Percentiles rank a stretch among this genome's conserved stretches.
Conservation (phyloP, 768 basidiomycete genomes). For the Candolleomyces efflorescens region DNA sequence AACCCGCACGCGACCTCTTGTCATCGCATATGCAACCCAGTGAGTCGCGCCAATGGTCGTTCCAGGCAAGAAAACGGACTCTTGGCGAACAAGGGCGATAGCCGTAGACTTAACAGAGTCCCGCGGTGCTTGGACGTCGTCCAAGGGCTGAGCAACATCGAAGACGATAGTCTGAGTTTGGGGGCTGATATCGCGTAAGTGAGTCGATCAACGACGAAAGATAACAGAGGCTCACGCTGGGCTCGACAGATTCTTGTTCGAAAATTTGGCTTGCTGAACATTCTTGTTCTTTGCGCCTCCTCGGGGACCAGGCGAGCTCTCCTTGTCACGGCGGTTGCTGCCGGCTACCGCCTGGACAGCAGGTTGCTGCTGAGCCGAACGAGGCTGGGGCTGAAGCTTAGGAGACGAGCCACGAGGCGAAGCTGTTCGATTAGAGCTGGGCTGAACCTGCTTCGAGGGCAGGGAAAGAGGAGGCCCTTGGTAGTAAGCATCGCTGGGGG, state of each 20-base stretch:
- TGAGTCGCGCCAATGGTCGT: slow-evolving; percentile 88
- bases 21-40: slow-evolving; percentile 94
- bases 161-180: slow-evolving; percentile 68
- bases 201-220: not conserved
- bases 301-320: slow-evolving; percentile 52
- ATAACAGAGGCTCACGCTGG: slow-evolving; percentile 42
- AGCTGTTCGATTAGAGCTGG: slow-evolving; percentile 34
- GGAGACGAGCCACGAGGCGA: slow-evolving; percentile 68
- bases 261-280: slow-evolving; percentile 35
- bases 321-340: slow-evolving; percentile 59
- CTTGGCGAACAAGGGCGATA: slow-evolving; percentile 84
- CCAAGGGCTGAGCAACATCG: slow-evolving; percentile 69
- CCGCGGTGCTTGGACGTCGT: slow-evolving; percentile 69
- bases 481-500: slow-evolving; percentile 34
- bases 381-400: slow-evolving; percentile 43
- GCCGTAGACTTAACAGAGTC: slow-evolving; percentile 86
- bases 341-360: slow-evolving; percentile 48
- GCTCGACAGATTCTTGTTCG: slow-evolving; percentile 47
- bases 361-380: slow-evolving; percentile 41
- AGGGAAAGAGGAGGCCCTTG: slow-evolving; percentile 59
- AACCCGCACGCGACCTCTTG: slow-evolving; percentile 81
- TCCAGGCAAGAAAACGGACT: slow-evolving; percentile 78
- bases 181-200: slow-evolving; percentile 33
- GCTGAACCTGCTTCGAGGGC: slow-evolving; percentile 47
- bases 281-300: slow-evolving; percentile 32